Base-by-base conservation (phyloP, 352 stramenopile species). In the Phytophthora megakarya region DNA sequence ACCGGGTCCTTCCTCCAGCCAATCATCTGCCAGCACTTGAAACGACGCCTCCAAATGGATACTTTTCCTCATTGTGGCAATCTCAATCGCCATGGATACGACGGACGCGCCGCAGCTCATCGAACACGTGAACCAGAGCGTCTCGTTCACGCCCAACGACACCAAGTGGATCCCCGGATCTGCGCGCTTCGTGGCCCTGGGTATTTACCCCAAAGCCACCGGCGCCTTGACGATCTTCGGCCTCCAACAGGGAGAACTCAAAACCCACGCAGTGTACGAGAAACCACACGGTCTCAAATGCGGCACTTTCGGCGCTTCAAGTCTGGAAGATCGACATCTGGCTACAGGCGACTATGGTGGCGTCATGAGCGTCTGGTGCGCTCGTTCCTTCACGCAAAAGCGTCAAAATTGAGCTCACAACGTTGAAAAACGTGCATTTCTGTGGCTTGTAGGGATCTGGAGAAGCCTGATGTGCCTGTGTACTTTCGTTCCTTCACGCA, bases 81-180 rank as follows among this genome's bases (percentile, higher is more conserved):
- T 52, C n/a, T 12, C 50, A 12, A n/a, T 43, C 40, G 55, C 47
- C 11, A 98, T 98, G 94, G 95, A 98, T 70, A 97, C 90, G 43
- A 98, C 92, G 18, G 89, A 98, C 58, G 96, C 96, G 53, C 96
- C 96, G 61, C 93, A 98, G 78, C 90, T 99, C 64, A 98, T 99
- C 59, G 97, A 99, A 77, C 96, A 99, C 81, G 83, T 97, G 44
- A 93, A 90, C 72, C 87, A 96, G 70, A 93, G 80, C 67, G 69
- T 98, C 9, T 82, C 69, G 30, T 99, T 98, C 72, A 99, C 96
- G 33, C 93, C 96, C 16, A 98, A 98, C 60, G 94, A 98, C 70
- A 93, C 85, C 44, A 91, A 91, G 65, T 99, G 93, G 93, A 78
- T 99, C 23, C 96, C 97, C n/a, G 96, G 88, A 69, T 98, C 93